Evolutionary conservation across 345 rosid species (phyloP).

Genomic region (Citrus glauca): DNA sequence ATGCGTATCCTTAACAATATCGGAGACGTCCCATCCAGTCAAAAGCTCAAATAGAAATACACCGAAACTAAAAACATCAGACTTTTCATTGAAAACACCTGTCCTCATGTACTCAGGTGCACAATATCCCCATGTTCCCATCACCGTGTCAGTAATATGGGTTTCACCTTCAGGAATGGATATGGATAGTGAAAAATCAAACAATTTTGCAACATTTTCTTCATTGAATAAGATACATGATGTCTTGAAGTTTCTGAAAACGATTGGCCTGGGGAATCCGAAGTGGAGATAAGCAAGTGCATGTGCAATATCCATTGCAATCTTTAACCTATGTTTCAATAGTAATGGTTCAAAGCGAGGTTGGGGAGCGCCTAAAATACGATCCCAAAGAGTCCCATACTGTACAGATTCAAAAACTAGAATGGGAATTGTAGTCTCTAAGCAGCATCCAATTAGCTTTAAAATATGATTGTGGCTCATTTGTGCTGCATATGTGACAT

Average conservation of each 20-base stretch:
- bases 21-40: background rate
- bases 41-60: background rate
- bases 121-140: background rate
- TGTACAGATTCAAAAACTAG: background rate
- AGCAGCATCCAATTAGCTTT: background rate
- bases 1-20: background rate
- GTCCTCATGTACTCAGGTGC: background rate
- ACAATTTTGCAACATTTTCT: constrained; percentile 10
- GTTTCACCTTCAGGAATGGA: constrained; percentile 27
- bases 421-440: background rate
- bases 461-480: background rate
- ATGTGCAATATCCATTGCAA: constrained; percentile 9
- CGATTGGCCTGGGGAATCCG: constrained; percentile 18
- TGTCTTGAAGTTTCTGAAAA: background rate
- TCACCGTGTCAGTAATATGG: background rate
- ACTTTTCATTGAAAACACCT: constrained; percentile 2
- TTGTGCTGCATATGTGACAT: background rate
- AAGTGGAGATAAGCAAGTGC: constrained; percentile 13
- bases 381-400: background rate
- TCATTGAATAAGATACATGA: background rate
- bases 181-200: background rate
- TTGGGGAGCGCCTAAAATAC: background rate
- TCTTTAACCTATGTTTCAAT: background rate
- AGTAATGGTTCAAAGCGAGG: background rate
- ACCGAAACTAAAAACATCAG: constrained; percentile 21